These are phyloP conservation scores for Pythium aristosporum DNA, from an alignment of 352 stramenopile genomes.

Conservation along the genomic window DNA sequence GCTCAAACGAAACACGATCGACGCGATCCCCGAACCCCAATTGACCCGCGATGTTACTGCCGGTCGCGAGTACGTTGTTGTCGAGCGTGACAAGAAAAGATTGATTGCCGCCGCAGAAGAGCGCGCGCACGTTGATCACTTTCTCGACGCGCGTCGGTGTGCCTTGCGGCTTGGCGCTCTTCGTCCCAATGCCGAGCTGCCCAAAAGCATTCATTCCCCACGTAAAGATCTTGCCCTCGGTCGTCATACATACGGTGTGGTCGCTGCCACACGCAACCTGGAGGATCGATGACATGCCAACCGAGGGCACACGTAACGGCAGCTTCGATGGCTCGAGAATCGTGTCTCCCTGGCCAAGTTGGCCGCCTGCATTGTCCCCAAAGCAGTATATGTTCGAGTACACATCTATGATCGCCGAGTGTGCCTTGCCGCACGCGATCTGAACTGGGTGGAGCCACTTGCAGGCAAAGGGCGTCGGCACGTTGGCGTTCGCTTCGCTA, in stretches of 20 bases:
- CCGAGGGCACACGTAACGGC: slow-evolving; percentile 44
- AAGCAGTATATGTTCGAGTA: slow-evolving; percentile 81
- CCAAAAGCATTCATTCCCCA: slow-evolving; percentile 71
- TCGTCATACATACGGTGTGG: slow-evolving; percentile 64
- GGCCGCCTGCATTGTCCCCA: slow-evolving; percentile 39
- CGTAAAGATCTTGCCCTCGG: slow-evolving; percentile 51
- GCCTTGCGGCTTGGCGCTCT: slow-evolving; percentile 27
- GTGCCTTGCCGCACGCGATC: slow-evolving; percentile 59
- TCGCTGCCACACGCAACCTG: slow-evolving; percentile 57
- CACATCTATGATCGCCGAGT: slow-evolving; percentile 71
- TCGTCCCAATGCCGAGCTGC: slow-evolving; percentile 49
- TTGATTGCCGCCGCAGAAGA: slow-evolving; percentile 55
- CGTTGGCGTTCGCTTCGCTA: slow-evolving; percentile 43
- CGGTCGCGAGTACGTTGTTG: slow-evolving; percentile 52
- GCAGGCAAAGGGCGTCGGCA: slow-evolving; percentile 51
- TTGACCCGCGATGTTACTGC: slow-evolving; percentile 66
- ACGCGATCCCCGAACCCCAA: slow-evolving; percentile 53
- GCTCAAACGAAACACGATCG: slow-evolving; percentile 47
- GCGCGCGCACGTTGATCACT: slow-evolving; percentile 36
- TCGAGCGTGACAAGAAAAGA: slow-evolving; percentile 59
- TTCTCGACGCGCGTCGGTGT: slow-evolving; percentile 55
- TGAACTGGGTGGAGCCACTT: slow-evolving; percentile 74
- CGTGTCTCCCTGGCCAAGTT: slow-evolving; percentile 58
- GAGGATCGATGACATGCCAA: slow-evolving; percentile 40
- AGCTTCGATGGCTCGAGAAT: slow-evolving; percentile 58